Evolutionary conservation across 495 filamentous ascomycete species (phyloP), one percentile per base, ranked within the genome.

Genomic region (Aspergillus homomorphus): DNA sequence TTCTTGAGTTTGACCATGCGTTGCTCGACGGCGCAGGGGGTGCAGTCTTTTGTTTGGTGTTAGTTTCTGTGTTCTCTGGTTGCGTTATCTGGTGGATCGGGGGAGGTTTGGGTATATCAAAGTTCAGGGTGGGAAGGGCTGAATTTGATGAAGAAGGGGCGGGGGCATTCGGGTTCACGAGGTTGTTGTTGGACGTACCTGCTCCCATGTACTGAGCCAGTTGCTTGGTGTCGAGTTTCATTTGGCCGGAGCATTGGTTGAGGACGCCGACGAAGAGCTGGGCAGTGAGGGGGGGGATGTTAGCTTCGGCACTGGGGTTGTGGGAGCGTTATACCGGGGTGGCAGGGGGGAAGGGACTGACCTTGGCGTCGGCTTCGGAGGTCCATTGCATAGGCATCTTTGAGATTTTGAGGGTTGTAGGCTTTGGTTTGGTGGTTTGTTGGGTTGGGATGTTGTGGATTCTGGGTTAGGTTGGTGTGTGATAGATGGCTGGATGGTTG

Each of bases 211-310:
- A 33, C 2, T 30, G 42, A 1, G 57, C 50, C 9, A 59, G 50
- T 0, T 10, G 1, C 24, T 49, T 19, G 43, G 46, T 19, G 43
- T 54, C 30, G 3, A 59, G 57, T 16, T 54, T 59, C 23, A 59
- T 1, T 16, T 38, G 42, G n/a, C 33, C 43, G 2, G n/a, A 20
- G 12, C n/a, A 10, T 18, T 53, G 54, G 19, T 41, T 26, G 20
- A 61, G 54, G 30, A 61, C 26, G 21, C 20, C 57, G 7, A 53
- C 12, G 50, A 59, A 49, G 50, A 59, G 42, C 53, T 61, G n/a
- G 38, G 4, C n/a, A 14, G 14, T 2, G 26, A 2, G 4, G 26
- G 33, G 12, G 2, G 33, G 15, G 33, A 38, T 26, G 22, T 45
- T 41, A 43, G 18, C 28, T 23, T 45, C 6, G 18, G 42, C 33